Percentiles rank a stretch among this genome's conserved stretches.
Evolutionary conservation across 106 monocot genomes (phyloP).

Genomic region (Dendrobium nobile): DNA sequence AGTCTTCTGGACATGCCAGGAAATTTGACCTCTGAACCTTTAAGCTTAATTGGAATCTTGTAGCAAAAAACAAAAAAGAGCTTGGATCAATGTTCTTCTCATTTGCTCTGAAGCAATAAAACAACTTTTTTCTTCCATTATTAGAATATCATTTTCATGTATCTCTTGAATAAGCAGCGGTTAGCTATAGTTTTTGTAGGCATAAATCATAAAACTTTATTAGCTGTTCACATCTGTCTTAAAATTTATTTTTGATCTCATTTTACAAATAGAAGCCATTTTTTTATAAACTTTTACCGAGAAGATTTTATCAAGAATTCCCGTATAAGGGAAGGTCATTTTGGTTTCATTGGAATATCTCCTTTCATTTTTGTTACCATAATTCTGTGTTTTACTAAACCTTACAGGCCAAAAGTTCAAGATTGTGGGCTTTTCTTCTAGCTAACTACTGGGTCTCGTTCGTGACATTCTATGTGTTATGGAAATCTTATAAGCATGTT

Average conservation of each 20-base stretch:
- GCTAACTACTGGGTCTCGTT: conserved; percentile 83
- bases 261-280: neutral
- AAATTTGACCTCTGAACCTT: too few species aligned
- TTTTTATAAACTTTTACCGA: neutral
- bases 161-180: too few species aligned
- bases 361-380: neutral
- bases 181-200: neutral
- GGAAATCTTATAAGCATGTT: conserved; percentile 86
- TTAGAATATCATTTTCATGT: too few species aligned
- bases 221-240: neutral
- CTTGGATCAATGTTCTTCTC: too few species aligned
- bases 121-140: too few species aligned
- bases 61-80: too few species aligned
- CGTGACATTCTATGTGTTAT: conserved; percentile 57
- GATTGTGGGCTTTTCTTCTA: conserved; percentile 77
- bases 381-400: neutral
- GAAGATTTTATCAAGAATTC: neutral
- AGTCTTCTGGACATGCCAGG: too few species aligned
- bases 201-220: neutral
- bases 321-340: neutral
- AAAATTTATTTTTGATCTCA: neutral
- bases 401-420: conserved; percentile 48
- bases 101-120: too few species aligned
- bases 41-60: too few species aligned
- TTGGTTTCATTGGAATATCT: neutral